phyloP scores from a whole-genome alignment of 1,284 basidiomycete species.

The Ganoderma multipileum region DNA sequence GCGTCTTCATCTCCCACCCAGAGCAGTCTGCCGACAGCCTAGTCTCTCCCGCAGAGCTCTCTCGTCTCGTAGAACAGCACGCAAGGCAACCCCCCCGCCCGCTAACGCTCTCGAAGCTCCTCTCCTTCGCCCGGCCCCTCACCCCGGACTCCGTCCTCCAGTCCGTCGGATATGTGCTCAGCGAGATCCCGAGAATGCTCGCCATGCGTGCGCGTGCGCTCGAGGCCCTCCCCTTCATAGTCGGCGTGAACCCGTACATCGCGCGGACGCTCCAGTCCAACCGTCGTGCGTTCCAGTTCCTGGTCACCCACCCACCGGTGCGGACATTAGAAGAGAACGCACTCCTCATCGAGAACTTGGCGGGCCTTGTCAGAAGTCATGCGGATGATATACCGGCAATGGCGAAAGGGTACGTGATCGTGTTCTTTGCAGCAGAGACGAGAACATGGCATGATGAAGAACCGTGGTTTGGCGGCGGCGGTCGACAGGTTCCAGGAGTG shows the following conservation, averaged over 20 bases:
- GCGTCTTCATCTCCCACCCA: constrained; percentile 14
- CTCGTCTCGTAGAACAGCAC: constrained; percentile 57
- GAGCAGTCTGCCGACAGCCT: constrained; percentile 10
- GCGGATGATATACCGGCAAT: constrained; percentile 89
- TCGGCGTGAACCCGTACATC: constrained; percentile 90
- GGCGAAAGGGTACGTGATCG: constrained; percentile 77
- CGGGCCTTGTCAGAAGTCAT: constrained; percentile 78
- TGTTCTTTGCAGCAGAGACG: not conserved
- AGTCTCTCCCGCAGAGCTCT: constrained; percentile 49
- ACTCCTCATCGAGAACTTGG: constrained; percentile 71
- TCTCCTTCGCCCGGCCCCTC: constrained; percentile 77
- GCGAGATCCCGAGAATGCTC: constrained; percentile 77
- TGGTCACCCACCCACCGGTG: constrained; percentile 76
- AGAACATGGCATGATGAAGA: not conserved
- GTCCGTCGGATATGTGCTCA: constrained; percentile 73
- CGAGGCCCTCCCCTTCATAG: constrained; percentile 83
- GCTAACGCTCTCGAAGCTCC: constrained; percentile 70
- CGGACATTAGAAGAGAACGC: constrained; percentile 74
- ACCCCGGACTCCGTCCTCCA: constrained; percentile 71
- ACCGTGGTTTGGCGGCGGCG: not conserved
- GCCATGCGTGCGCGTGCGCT: constrained; percentile 74
- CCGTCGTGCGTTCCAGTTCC: constrained; percentile 74
- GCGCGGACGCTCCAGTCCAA: constrained; percentile 78
- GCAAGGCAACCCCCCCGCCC: constrained; percentile 64
- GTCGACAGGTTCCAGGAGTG: constrained; percentile 86